A percentile compares a stretch with the other conserved stretches of the same genome.
These are phyloP conservation scores for Geranium brycei DNA, from an alignment of 345 rosid species.

Conservation along the genomic window DNA sequence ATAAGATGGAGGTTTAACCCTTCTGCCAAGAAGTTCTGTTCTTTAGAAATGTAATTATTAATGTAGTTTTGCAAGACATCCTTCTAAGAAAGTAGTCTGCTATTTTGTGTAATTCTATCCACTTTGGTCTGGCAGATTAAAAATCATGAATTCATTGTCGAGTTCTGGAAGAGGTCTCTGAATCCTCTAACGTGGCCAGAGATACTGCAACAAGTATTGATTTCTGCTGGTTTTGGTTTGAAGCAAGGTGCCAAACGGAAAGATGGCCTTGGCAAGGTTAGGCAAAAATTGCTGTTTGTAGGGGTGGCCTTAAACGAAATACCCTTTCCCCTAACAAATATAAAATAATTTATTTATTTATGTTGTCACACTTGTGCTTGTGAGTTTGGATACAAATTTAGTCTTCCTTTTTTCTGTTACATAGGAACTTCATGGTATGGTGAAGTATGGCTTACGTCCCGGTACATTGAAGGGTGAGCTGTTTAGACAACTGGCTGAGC, in stretches of 20 bases:
- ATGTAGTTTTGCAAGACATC: neutral
- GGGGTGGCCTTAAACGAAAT: neutral
- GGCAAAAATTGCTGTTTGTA: neutral
- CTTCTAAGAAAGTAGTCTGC: neutral
- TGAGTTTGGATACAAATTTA: conserved; percentile 10
- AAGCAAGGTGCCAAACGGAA: conserved; percentile 34
- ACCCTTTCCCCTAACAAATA: neutral
- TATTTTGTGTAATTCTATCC: neutral
- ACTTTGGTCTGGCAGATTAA: conserved; percentile 40
- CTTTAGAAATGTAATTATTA: neutral
- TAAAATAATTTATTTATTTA: neutral
- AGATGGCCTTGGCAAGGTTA: conserved; percentile 62
- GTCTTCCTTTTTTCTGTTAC: conserved; percentile 5
- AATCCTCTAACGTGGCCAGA: conserved; percentile 94
- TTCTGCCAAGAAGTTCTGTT: neutral
- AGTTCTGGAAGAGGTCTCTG: conserved; percentile 69
- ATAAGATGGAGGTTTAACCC: neutral
- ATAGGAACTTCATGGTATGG: conserved; percentile 74
- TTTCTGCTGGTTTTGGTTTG: conserved; percentile 92
- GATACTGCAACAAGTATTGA: conserved; percentile 62
- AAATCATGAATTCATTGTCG: conserved; percentile 44
- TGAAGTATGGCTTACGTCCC: conserved; percentile 49
- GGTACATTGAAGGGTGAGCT: conserved; percentile 79
- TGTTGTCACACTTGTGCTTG: neutral
- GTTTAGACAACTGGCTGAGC: conserved; percentile 46